Percentiles rank a stretch among this genome's conserved stretches.
Conservation (phyloP, 2,329 filamentous ascomycete genomes). For the Pseudopyrenochaeta lycopersici region DNA sequence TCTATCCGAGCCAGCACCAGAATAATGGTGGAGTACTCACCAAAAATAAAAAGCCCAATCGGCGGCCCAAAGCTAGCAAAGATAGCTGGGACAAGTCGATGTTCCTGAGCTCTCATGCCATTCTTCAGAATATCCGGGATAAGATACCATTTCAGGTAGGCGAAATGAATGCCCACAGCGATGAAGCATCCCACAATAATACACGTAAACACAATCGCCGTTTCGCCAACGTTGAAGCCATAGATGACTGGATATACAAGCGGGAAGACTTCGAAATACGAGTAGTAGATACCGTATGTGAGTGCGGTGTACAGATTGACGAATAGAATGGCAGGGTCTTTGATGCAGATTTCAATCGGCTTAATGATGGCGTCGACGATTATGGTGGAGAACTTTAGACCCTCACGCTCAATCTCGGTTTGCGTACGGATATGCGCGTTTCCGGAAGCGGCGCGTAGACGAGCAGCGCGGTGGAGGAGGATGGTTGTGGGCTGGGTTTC, state of each 20-base stretch:
- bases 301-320: conserved; percentile 29
- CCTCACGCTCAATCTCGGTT: conserved; percentile 70
- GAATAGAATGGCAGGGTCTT: conserved; percentile 45
- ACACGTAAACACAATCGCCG: conserved; percentile 22
- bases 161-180: conserved; percentile 25
- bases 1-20: no score
- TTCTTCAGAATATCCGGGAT: conserved; percentile 22
- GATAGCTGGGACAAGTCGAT: conserved; percentile 19
- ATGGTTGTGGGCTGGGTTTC: conserved; percentile 70
- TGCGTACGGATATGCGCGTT: conserved; percentile 65
- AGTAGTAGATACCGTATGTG: conserved; percentile 35
- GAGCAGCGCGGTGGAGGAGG: conserved; percentile 66
- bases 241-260: conserved; percentile 31
- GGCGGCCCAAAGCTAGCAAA: conserved; percentile 16
- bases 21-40: background rate
- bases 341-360: conserved; percentile 58
- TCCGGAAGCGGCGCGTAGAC: conserved; percentile 70
- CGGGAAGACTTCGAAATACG: conserved; percentile 34
- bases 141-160: conserved; percentile 21
- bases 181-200: conserved; percentile 32
- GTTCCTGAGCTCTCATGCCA: conserved; percentile 18
- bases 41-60: conserved; percentile 30
- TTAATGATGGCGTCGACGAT: conserved; percentile 67
- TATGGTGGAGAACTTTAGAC: conserved; percentile 59
- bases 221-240: conserved; percentile 29